A percentile compares a stretch with the other conserved stretches of the same genome.
Conservation (phyloP, 345 rosid species). For the Orychophragmus violaceus region DNA sequence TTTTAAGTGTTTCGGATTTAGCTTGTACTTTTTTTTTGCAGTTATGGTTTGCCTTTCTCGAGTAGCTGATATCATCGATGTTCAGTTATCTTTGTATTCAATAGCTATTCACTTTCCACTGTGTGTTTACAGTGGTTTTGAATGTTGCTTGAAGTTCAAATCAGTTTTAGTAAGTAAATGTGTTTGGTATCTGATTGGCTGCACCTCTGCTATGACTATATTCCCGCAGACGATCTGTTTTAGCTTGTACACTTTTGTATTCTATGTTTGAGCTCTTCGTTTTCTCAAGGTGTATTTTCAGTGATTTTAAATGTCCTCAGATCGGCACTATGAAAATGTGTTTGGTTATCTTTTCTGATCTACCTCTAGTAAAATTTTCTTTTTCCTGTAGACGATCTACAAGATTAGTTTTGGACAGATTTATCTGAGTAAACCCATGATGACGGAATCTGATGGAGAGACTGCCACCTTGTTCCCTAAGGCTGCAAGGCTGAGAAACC, state of each 20-base stretch:
- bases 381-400: constrained; percentile 74
- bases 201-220: constrained; percentile 1
- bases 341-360: background rate
- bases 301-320: background rate
- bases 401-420: constrained; percentile 95
- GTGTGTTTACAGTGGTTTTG: background rate
- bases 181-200: background rate
- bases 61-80: background rate
- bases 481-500: constrained; percentile 95
- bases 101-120: background rate
- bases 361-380: constrained; percentile 8
- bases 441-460: constrained; percentile 99
- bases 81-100: background rate
- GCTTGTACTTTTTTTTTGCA: background rate
- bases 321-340: background rate
- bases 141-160: background rate
- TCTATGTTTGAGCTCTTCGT: background rate
- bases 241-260: background rate
- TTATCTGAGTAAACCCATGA: constrained; percentile 98
- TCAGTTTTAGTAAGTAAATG: background rate
- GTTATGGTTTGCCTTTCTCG: background rate
- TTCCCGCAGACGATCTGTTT: constrained; percentile 53
- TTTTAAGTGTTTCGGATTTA: background rate
- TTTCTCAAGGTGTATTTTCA: background rate
- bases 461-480: constrained; percentile 94